Conservation (phyloP, 139 green algal species). For the Micractinium sp. region DNA sequence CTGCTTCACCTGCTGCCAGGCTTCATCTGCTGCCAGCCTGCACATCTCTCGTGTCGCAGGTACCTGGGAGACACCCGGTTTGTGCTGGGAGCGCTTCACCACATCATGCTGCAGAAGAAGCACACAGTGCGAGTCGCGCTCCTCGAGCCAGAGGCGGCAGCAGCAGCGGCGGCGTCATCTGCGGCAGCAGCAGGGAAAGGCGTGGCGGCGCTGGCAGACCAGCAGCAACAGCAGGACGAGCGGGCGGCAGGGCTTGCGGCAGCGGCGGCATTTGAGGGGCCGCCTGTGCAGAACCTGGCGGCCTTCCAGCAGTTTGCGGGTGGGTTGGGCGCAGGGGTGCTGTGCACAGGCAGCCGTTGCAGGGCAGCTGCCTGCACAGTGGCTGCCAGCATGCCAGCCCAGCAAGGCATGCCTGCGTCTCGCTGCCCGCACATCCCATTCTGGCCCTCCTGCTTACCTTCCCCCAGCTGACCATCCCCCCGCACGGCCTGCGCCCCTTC, state of each 20-base stretch:
- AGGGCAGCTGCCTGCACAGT: neutral
- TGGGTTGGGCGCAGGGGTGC: neutral
- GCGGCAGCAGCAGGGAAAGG: neutral
- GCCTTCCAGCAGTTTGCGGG: conserved; percentile 4
- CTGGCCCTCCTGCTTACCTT: no score
- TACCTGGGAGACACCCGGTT: conserved; percentile 81
- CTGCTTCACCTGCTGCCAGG: neutral
- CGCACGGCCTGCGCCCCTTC: no score
- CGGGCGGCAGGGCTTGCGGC: neutral
- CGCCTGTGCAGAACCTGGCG: conserved; percentile 7
- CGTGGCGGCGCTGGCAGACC: neutral
- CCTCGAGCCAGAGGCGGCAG: conserved; percentile 31
- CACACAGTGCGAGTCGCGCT: conserved; percentile 27
- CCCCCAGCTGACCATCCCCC: no score
- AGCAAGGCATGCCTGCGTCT: neutral
- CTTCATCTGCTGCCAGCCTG: neutral
- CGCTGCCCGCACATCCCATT: neutral
- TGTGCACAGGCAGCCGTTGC: neutral
- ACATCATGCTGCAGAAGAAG: conserved; percentile 58
- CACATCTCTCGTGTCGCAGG: conserved; percentile 29
- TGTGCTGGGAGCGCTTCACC: conserved; percentile 66
- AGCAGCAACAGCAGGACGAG: neutral
- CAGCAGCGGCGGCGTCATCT: neutral
- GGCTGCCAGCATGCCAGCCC: no score
- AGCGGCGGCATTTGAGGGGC: neutral